Conservation (phyloP, 306 rosid species). For the Casuarina equisetifolia region DNA sequence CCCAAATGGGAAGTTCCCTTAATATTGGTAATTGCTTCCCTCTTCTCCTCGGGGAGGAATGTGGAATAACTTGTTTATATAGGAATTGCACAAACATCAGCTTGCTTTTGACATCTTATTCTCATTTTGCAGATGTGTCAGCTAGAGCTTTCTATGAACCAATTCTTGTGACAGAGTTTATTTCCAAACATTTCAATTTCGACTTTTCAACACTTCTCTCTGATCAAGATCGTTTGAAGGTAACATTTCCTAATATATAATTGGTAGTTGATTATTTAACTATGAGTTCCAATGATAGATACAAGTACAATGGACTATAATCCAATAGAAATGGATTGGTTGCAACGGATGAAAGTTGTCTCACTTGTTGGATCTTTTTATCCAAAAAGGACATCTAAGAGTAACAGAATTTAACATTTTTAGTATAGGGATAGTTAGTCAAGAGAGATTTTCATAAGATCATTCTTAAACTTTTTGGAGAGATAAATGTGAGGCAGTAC, state of each 20-base stretch:
- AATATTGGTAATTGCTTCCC: conserved; percentile 34
- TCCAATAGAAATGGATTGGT: no score
- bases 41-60: background rate
- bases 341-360: no score
- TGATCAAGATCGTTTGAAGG: conserved; percentile 65
- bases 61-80: background rate
- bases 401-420: no score
- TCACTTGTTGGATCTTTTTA: background rate
- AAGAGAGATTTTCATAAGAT: background rate
- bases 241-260: conserved; percentile 16
- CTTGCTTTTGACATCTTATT: background rate
- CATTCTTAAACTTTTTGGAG: background rate
- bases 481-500: background rate
- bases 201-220: conserved; percentile 37
- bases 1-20: conserved; percentile 42
- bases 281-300: background rate
- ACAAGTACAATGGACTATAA: background rate
- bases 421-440: no score
- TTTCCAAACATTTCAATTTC: conserved; percentile 29
- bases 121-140: conserved; percentile 56
- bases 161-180: conserved; percentile 39
- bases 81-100: background rate
- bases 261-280: background rate
- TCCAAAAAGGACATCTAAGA: background rate
- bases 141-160: conserved; percentile 70